Percentiles rank a stretch among this genome's conserved stretches.
phyloP scores from a whole-genome alignment of 495 filamentous ascomycete genomes.

The Letharia lupina region DNA sequence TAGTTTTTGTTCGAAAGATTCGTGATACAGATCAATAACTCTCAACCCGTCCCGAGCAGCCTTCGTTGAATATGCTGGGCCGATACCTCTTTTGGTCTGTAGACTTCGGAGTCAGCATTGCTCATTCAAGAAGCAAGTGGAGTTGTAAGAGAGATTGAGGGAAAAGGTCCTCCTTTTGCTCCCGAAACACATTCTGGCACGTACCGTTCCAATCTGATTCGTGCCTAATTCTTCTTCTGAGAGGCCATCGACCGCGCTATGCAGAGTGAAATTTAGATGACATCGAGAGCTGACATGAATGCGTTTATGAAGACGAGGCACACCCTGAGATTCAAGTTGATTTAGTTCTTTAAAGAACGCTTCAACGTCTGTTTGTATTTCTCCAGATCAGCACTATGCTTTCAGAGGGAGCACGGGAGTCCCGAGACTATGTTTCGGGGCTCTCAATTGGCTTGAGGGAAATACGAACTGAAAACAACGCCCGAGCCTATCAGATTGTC shows the following conservation, averaged over 20 bases:
- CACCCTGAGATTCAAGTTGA: conserved; percentile 60
- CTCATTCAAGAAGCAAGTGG: conserved; percentile 21
- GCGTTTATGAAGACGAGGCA: background rate
- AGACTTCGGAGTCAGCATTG: too few relatives aligned
- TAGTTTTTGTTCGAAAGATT: conserved; percentile 67
- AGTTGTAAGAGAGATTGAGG: too few relatives aligned
- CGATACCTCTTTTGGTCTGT: conserved; percentile 43
- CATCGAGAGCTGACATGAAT: conserved; percentile 8
- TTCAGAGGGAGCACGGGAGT: too few relatives aligned
- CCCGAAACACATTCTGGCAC: too few relatives aligned
- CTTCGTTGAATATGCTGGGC: conserved; percentile 77
- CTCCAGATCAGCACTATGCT: too few relatives aligned
- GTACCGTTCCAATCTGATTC: too few relatives aligned
- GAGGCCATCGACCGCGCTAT: conserved; percentile 69
- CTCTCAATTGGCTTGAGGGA: conserved; percentile 37
- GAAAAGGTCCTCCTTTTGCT: too few relatives aligned
- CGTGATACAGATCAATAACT: conserved; percentile 67
- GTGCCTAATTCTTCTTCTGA: conserved; percentile 44
- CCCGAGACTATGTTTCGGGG: too few relatives aligned
- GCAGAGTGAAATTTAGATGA: conserved; percentile 52
- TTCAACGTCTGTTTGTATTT: background rate
- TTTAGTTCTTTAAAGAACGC: conserved; percentile 79
- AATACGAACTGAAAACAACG: conserved; percentile 57
- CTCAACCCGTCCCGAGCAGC: conserved; percentile 66
- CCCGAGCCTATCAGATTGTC: conserved; percentile 80